Base-by-base conservation (phyloP, 768 basidiomycete genomes). In the Suillus brevipes region DNA sequence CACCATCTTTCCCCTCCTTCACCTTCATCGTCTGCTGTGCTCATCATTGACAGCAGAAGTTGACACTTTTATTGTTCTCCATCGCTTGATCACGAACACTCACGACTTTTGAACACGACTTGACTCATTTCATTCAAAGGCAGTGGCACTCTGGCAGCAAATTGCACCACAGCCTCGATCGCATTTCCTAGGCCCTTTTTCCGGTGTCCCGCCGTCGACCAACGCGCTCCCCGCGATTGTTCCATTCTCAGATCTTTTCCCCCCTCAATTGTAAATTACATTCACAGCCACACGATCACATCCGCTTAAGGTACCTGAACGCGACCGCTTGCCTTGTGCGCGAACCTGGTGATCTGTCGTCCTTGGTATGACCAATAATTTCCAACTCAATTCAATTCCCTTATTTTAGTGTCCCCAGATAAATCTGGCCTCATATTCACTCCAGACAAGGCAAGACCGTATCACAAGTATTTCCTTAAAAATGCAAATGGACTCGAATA, bases 221-320 rank as follows among this genome's bases (percentile, higher is more conserved):
- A 66, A 49, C 65, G 55, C 60, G 38, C 64, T 64, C 67, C 66
- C 65, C 72, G 69, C 67, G 73, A 65, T 66, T 52, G 63, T 63
- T 62, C 59, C 63, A 45, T 62, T 49, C 67, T 60, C 71, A 69
- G 66, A 65, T 68, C 62, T 59, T 66, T 57, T 34, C 12, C 62
- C 56, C 53, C 62, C 61, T 62, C 47, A 68, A 66, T 75, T 74
- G 57, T 73, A 59, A 75, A 76, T 74, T 75, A 66, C 65, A 50
- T 58, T 64, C 71, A 76, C 73, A 75, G 74, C 74, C 75, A 75
- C 74, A 61, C 74, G 75, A 77, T 77, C 74, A 69, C 67, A 61
- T 59, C 66, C 73, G 64, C 68, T 65, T 60, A 50, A 50, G 49
- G 72, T 74, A 73, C 73, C 74, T 75, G 73, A 68, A 69, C 63